phyloP scores from a whole-genome alignment of 805 yeast species.

The Blastobotrys muscicola region DNA sequence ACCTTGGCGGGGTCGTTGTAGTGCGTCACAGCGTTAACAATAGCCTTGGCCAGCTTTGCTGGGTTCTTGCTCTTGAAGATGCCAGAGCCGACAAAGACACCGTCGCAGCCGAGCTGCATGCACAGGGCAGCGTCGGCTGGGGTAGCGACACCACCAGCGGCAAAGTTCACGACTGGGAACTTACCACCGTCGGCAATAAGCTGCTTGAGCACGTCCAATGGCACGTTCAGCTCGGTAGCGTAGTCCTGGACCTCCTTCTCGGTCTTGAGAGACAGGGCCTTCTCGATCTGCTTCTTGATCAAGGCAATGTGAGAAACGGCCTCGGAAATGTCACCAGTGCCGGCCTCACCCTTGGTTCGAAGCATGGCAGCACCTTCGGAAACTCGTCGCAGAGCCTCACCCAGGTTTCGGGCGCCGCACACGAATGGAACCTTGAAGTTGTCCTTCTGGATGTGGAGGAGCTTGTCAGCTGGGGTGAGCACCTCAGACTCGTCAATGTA shows the following conservation, averaged over 20 bases:
- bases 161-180: conserved; percentile 75
- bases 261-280: conserved; percentile 34
- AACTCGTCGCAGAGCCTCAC: conserved; percentile 72
- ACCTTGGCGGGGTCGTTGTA: conserved; percentile 51
- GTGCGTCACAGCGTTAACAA: conserved; percentile 69
- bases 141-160: conserved; percentile 84
- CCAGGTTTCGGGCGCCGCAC: conserved; percentile 74
- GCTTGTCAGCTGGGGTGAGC: conserved; percentile 70
- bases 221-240: conserved; percentile 54
- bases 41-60: conserved; percentile 63
- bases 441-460: conserved; percentile 50
- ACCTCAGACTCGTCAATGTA: conserved; percentile 82
- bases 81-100: conserved; percentile 71
- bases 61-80: conserved; percentile 70
- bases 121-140: conserved; percentile 82
- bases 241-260: conserved; percentile 35
- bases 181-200: conserved; percentile 39
- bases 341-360: conserved; percentile 83
- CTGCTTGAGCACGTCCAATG: conserved; percentile 42
- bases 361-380: conserved; percentile 82
- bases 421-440: conserved; percentile 67
- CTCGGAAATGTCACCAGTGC: conserved; percentile 79
- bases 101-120: conserved; percentile 75
- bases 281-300: conserved; percentile 47
- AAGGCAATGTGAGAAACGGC: conserved; percentile 66